Base-by-base conservation (phyloP, 345 rosid species). In the Pistacia integerrima region DNA sequence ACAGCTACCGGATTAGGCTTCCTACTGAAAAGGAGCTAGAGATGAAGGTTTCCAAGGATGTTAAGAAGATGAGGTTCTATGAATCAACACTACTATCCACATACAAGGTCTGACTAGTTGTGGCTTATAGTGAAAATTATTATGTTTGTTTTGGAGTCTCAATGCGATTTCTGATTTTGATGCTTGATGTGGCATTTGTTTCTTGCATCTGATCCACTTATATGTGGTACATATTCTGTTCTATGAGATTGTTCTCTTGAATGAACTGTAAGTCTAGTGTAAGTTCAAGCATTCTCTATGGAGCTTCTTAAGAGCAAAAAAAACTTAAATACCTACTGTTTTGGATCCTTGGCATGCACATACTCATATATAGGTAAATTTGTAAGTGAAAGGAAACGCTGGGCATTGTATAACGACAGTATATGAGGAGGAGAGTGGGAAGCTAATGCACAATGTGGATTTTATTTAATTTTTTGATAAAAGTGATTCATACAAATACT, bases 1-100 rank as follows among this genome's bases (percentile, higher is more conserved):
- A 67, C 90, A 96, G 99, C 66, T 96, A 96, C 73, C 93, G 98
- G 67, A 93, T 96, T 75, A 90, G 99, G 82, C 98, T 92, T 88
- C 97, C 99, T 52, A 93, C 97, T 74, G 99, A 93, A 44, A 96
- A 92, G 84, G 97, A 93, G 91, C 87, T 90, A 16, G 97, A 96
- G 89, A 93, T 93, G 98, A 96, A 93, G 83, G 88, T 96, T 78
- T 96, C 99, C 73, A 92, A 92, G 87, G 99, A 91, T 67, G 94
- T 93, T 72, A 92, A 92, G 83, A 96, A 92, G 88, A 91, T 87
- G 82, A 88, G 98, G 67, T 88, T 79, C 77, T 91, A 90, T 84
- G 98, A 96, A 82, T 92, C 98, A 35, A 90, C 92, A 38, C 89
- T 96, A 74, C 74, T 96, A 76, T 87, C 90, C 51, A 80, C 83